A percentile compares a stretch with the other conserved stretches of the same genome.
Conservation (phyloP, 495 filamentous ascomycete genomes). For the Daldinia childiae region DNA sequence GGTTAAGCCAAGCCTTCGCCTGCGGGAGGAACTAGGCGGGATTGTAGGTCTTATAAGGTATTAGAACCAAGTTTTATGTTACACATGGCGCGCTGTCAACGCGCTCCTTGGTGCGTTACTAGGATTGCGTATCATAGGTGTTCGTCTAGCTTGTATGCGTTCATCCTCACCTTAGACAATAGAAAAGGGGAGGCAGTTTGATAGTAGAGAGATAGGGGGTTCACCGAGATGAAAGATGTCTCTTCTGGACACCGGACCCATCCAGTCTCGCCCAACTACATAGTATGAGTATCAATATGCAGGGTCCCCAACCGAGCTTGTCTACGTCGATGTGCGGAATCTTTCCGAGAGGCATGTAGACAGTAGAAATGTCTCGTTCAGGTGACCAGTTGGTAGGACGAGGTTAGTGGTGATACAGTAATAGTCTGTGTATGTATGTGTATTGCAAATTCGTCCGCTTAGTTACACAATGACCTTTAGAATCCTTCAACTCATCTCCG, state of each 20-base stretch:
- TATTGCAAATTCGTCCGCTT: constrained; percentile 6
- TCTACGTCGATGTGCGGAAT: constrained; percentile 24
- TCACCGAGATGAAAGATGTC: constrained; percentile 6
- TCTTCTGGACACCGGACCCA: constrained; percentile 4
- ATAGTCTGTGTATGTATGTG: background rate
- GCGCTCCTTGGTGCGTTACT: background rate
- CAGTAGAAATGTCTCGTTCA: constrained; percentile 23
- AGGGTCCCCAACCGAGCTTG: constrained; percentile 12
- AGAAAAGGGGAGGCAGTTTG: background rate
- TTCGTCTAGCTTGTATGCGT: background rate
- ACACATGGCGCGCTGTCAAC: constrained; percentile 1
- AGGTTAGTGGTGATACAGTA: constrained; percentile 8
- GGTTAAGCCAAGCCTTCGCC: constrained; percentile 5
- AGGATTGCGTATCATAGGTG: constrained; percentile 1
- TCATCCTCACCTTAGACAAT: constrained; percentile 4
- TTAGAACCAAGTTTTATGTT: background rate
- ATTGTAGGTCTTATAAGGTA: background rate
- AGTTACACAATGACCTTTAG: background rate
- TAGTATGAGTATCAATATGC: constrained; percentile 13
- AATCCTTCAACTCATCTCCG: constrained; percentile 33
- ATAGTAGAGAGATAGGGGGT: background rate
- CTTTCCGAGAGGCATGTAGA: constrained; percentile 24
- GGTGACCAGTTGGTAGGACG: constrained; percentile 6
- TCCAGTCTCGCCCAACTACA: constrained; percentile 26
- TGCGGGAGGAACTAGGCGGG: background rate